phyloP scores from a whole-genome alignment of 441 rosid genomes.

The Bocquillonia castaneifolia region DNA sequence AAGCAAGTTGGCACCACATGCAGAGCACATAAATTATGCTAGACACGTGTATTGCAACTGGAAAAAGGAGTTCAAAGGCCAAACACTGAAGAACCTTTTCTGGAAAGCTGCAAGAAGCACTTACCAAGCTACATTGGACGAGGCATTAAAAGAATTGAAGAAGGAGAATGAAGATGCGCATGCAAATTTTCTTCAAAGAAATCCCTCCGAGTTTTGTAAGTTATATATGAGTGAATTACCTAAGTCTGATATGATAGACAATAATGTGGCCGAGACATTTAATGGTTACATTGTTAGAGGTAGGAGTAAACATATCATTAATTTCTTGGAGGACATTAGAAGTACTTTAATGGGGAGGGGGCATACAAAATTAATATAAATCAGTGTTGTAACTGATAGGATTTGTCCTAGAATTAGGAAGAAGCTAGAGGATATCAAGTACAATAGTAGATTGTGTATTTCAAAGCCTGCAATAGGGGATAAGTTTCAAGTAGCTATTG shows the following conservation, averaged over 20 bases:
- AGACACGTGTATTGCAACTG: background rate
- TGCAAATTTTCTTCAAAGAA: background rate
- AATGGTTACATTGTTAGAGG: background rate
- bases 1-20: background rate
- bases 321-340: background rate
- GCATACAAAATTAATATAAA: background rate
- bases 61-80: too few relatives aligned
- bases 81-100: background rate
- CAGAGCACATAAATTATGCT: background rate
- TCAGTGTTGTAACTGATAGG: too few relatives aligned
- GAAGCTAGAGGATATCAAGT: too few relatives aligned
- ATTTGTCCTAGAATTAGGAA: too few relatives aligned
- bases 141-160: background rate
- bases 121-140: background rate
- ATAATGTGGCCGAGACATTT: background rate
- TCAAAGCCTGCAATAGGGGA: background rate
- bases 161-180: background rate
- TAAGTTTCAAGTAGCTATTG: background rate
- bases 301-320: background rate
- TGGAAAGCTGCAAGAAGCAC: background rate
- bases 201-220: background rate
- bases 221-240: background rate
- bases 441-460: background rate
- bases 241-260: background rate
- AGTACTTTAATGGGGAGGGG: background rate